Evolutionary conservation across 306 rosid genomes (phyloP).

Genomic region (Cicer pinnatifidum): DNA sequence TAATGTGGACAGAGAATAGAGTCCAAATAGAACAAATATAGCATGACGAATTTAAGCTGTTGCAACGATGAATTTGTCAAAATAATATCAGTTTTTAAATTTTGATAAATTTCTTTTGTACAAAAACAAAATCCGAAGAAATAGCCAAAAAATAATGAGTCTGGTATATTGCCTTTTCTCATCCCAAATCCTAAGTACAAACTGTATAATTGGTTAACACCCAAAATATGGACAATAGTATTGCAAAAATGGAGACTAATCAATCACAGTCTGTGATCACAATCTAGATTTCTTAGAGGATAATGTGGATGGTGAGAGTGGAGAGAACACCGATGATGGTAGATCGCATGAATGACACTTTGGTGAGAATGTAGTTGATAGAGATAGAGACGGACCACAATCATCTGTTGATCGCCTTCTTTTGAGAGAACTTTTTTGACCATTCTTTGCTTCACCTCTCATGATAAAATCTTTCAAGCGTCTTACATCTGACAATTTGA

Average conservation of each 20-base stretch:
- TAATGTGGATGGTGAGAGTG: conserved; percentile 41
- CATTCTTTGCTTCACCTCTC: conserved; percentile 64
- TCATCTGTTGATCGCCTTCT: conserved; percentile 54
- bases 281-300: conserved; percentile 64
- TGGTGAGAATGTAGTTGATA: conserved; percentile 41
- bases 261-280: conserved; percentile 42
- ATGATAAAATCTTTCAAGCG: conserved; percentile 72
- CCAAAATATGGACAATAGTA: conserved; percentile 37
- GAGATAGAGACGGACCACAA: conserved; percentile 33
- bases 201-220: conserved; percentile 33
- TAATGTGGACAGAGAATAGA: not conserved
- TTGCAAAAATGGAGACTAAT: conserved; percentile 41
- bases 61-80: not conserved
- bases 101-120: conserved; percentile 35
- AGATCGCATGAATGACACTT: conserved; percentile 51
- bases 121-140: conserved; percentile 23
- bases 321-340: conserved; percentile 39
- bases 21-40: not conserved
- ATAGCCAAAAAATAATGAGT: conserved; percentile 27
- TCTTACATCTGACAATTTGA: conserved; percentile 79
- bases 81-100: not conserved
- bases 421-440: conserved; percentile 46
- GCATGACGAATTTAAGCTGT: too few relatives aligned
- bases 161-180: conserved; percentile 24
- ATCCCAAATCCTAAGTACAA: conserved; percentile 21